Conservation (phyloP, 2,329 filamentous ascomycete species). For the Lojkania enalia region DNA sequence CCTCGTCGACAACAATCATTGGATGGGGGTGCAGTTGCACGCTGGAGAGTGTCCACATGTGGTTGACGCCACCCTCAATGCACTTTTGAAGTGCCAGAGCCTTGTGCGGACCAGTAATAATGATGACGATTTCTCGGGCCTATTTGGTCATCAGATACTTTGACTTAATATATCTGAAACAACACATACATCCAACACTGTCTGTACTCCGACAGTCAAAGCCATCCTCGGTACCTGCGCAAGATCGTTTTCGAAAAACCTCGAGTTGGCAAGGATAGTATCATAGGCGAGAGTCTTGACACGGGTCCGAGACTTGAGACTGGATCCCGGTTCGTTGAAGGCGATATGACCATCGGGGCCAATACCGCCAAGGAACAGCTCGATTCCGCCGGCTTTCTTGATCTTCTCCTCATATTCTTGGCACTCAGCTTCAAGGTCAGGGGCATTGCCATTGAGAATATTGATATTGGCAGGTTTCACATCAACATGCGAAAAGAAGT, state of each 20-base stretch:
- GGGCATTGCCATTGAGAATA: constrained; percentile 79
- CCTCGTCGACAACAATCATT: constrained; percentile 82
- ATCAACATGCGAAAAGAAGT: constrained; percentile 86
- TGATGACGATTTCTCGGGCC: constrained; percentile 78
- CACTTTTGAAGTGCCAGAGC: constrained; percentile 77
- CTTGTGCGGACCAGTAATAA: constrained; percentile 82
- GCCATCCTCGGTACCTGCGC: constrained; percentile 78
- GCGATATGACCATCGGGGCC: constrained; percentile 87
- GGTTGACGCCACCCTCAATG: constrained; percentile 80
- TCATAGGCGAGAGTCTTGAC: constrained; percentile 88
- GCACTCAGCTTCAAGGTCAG: constrained; percentile 75
- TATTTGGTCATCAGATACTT: constrained; percentile 26
- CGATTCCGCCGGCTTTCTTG: constrained; percentile 73
- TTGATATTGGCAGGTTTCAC: constrained; percentile 81
- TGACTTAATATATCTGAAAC: constrained; percentile 4
- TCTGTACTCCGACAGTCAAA: constrained; percentile 82
- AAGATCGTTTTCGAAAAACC: constrained; percentile 79
- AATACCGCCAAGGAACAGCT: constrained; percentile 83
- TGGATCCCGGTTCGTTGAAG: constrained; percentile 87
- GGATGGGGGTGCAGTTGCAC: constrained; percentile 80
- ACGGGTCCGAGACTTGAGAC: constrained; percentile 73
- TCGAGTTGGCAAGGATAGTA: constrained; percentile 81
- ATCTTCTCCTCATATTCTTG: constrained; percentile 80
- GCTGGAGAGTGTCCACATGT: constrained; percentile 87
- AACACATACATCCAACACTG: constrained; percentile 66